Evolutionary conservation across 306 rosid species (phyloP).

Genomic region (Casuarina cunninghamiana): DNA sequence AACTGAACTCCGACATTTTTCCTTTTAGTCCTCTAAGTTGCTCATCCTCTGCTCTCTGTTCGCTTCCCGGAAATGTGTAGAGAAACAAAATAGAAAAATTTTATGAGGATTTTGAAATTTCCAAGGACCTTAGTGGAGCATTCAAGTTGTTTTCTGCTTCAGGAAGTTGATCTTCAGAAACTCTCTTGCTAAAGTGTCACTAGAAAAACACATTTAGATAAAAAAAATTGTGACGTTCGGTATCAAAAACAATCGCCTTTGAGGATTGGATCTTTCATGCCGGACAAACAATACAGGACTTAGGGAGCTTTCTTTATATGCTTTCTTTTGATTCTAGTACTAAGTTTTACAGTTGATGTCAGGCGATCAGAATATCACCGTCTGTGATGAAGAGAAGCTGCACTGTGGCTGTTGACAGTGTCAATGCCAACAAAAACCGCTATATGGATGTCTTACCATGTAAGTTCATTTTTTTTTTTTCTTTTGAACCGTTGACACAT

Average conservation of each 20-base stretch:
- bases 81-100: neutral
- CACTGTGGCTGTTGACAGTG: constrained; percentile 61
- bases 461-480: constrained; percentile 29
- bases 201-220: neutral
- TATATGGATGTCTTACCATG: constrained; percentile 79
- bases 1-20: neutral
- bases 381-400: constrained; percentile 61
- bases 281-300: too few species aligned
- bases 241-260: too few species aligned
- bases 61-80: constrained; percentile 6
- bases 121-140: too few species aligned
- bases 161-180: too few species aligned
- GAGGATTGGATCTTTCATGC: neutral
- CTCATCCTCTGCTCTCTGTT: neutral
- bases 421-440: constrained; percentile 74
- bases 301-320: neutral
- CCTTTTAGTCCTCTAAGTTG: neutral
- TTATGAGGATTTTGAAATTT: neutral
- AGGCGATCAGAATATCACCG: constrained; percentile 62
- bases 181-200: too few species aligned
- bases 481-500: neutral
- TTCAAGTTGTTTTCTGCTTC: too few species aligned
- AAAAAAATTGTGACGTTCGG: too few species aligned
- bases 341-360: constrained; percentile 24
- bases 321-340: neutral